Base-by-base conservation (phyloP, 352 stramenopile genomes). In the Pythium diclinum region DNA sequence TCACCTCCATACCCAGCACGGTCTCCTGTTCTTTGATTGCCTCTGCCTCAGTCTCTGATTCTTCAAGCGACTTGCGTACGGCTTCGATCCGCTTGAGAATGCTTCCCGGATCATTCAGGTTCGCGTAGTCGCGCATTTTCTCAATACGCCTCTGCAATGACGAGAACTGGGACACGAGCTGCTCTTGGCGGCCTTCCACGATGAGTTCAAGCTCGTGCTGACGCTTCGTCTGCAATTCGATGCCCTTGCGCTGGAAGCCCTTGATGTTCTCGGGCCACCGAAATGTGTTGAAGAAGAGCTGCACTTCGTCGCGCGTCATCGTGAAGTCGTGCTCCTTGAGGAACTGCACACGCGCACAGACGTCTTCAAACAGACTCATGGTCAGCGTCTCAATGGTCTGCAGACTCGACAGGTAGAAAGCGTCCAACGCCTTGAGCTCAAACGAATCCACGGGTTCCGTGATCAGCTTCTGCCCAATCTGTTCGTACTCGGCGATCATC, bases 191-290 rank as follows among this genome's bases (percentile, higher is more conserved):
- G 6, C 85, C 89, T 66, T 97, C 88, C 10, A 96, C 83, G 32
- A 96, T 91, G 6, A 95, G 69, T 57, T 97, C 89, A 34, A 97
- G 61, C 59, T 97, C 90, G 59, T 90, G 79, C 67, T 97, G 93
- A 0, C 93, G 77, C 58, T 91, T 94, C 25, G 83, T 88, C 65
- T 97, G 91, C 4, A 96, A 76, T 69, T 98, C 92, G 48, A 95
- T 89, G 64, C 85, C 95, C 68, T 94, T 93, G n/a, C 87, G 71
- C 56, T 97, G 88, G 71, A 96, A 97, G 0, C 80, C 78, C 69
- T 96, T 96, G 53, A 98, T 88, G 34, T 89, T 95, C 57, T 94
- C 85, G 8, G 93, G 92, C 93, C 92, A 98, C 8, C 87, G 78
- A 63, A 93, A 97, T 11, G 88, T 94, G 23, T 79, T 94, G 63